phyloP scores from a whole-genome alignment of 305 asterid genomes.

The Solanum hybrid region DNA sequence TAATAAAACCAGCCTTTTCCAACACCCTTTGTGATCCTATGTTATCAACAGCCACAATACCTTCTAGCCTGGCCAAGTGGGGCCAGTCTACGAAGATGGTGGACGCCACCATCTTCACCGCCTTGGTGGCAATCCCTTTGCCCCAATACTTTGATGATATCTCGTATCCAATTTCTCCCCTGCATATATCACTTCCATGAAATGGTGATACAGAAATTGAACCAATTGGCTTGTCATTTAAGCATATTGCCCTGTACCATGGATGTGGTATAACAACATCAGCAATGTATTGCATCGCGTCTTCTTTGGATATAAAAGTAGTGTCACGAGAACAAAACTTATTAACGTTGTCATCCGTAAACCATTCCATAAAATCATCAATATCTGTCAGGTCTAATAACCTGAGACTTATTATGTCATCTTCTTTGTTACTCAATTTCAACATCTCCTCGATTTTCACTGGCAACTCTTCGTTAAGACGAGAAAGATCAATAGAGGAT shows the following conservation, averaged over 20 bases:
- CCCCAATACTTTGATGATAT: slow-evolving; percentile 61
- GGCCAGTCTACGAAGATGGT: slow-evolving; percentile 52
- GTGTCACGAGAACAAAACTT: slow-evolving; percentile 33
- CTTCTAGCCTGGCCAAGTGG: slow-evolving; percentile 55
- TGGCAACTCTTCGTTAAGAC: not conserved
- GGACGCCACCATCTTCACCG: slow-evolving; percentile 54
- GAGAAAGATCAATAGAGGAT: not conserved
- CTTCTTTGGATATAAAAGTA: slow-evolving; percentile 31
- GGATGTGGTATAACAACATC: slow-evolving; percentile 22
- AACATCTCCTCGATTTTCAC: not conserved
- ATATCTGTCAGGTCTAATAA: slow-evolving; percentile 36
- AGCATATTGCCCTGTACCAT: slow-evolving; percentile 51
- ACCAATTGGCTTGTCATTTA: slow-evolving; percentile 44
- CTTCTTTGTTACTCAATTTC: not conserved
- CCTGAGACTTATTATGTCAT: slow-evolving; percentile 41
- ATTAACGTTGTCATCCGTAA: slow-evolving; percentile 44
- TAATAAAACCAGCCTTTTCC: slow-evolving; percentile 64
- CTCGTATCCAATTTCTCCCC: slow-evolving; percentile 64
- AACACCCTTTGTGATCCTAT: slow-evolving; percentile 60
- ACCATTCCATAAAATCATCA: slow-evolving; percentile 49
- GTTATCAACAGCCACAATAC: slow-evolving; percentile 48
- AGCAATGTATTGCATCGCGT: slow-evolving; percentile 23
- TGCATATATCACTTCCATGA: slow-evolving; percentile 17
- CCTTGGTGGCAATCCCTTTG: slow-evolving; percentile 53
- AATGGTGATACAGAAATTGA: slow-evolving; percentile 32